Percentiles rank a stretch among this genome's conserved stretches.
Evolutionary conservation across 139 green algal species (phyloP).

Genomic region (Penium margaritaceum): DNA sequence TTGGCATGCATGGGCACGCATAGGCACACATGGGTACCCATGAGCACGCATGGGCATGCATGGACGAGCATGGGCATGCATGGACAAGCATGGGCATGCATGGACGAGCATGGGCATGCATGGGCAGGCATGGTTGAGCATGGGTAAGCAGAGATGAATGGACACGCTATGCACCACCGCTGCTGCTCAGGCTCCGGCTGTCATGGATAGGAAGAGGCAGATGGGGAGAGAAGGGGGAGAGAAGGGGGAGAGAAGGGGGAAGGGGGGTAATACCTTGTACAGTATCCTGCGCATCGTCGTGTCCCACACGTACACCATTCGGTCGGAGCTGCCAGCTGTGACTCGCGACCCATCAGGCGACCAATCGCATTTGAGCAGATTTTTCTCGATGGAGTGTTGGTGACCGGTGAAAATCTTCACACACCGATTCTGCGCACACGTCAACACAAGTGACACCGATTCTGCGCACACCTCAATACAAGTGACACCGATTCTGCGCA

Average conservation of each 20-base stretch:
- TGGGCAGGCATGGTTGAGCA: not conserved
- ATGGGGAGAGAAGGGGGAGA: not conserved
- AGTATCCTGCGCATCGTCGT: constrained; percentile 53
- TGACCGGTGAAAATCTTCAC: constrained; percentile 54
- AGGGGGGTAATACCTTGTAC: constrained; percentile 57
- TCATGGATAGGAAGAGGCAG: not conserved
- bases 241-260: not conserved
- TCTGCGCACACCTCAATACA: too few relatives aligned
- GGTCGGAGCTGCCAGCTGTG: constrained; percentile 71
- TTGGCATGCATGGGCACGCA: too few relatives aligned
- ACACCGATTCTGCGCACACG: constrained; percentile 69
- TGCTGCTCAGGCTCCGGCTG: too few relatives aligned
- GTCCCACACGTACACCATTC: constrained; percentile 76
- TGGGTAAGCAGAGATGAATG: not conserved
- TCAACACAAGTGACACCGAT: too few relatives aligned
- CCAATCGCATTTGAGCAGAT: constrained; percentile 85
- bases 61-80: not conserved
- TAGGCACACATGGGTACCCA: not conserved
- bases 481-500: too few relatives aligned
- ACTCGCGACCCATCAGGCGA: constrained; percentile 72
- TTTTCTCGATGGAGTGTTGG: constrained; percentile 83
- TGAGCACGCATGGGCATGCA: not conserved
- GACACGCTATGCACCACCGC: not conserved
- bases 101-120: not conserved
- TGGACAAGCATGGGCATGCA: not conserved